Evolutionary conservation across 2,329 filamentous ascomycete species (phyloP).

Genomic region (Triangularia setosa): DNA sequence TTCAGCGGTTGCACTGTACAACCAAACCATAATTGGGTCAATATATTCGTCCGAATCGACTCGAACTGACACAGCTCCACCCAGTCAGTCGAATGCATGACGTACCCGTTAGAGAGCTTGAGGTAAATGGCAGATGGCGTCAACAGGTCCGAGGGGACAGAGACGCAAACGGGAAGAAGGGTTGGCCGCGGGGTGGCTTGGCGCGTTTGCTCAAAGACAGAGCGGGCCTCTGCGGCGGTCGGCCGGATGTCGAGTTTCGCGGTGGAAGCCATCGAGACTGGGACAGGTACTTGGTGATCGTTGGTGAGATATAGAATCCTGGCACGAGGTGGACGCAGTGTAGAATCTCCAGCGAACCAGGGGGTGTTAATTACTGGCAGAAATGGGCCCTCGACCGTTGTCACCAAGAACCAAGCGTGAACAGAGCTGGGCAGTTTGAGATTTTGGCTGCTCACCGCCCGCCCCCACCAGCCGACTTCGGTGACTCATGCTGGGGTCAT

Average conservation of each 20-base stretch:
- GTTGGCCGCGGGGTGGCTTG: slow-evolving; percentile 44
- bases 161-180: slow-evolving; percentile 70
- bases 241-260: slow-evolving; percentile 26
- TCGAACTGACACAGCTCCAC: neutral
- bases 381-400: neutral
- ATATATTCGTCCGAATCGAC: neutral
- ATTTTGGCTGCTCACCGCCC: slow-evolving; percentile 2
- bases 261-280: slow-evolving; percentile 16
- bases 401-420: neutral
- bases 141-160: slow-evolving; percentile 86
- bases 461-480: slow-evolving; percentile 15
- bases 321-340: too few relatives aligned
- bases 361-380: neutral
- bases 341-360: slow-evolving; percentile 2
- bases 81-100: neutral
- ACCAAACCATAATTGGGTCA: neutral
- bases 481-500: slow-evolving; percentile 18
- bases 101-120: slow-evolving; percentile 64
- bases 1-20: slow-evolving; percentile 33
- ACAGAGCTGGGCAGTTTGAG: slow-evolving; percentile 1
- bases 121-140: slow-evolving; percentile 95
- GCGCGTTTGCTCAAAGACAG: slow-evolving; percentile 23
- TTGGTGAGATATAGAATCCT: neutral
- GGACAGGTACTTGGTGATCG: neutral
- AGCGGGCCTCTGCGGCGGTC: slow-evolving; percentile 22